A percentile compares a stretch with the other conserved stretches of the same genome.
Conservation (phyloP, 1,284 basidiomycete species). For the Mycosarcoma maydis region DNA sequence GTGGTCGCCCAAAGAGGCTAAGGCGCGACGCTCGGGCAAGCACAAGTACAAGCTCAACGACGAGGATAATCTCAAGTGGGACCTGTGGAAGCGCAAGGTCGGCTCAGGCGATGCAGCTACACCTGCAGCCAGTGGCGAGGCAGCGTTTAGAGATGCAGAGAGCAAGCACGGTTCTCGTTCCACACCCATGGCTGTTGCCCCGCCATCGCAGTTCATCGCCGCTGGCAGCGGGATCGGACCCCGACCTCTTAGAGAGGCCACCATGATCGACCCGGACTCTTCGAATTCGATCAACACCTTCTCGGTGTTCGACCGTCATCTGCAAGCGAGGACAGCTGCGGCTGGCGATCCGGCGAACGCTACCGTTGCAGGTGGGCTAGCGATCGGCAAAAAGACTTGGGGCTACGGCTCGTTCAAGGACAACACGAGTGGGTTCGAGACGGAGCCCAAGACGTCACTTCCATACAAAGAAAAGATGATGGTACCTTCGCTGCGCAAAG, state of each 20-base stretch:
- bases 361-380: slow-evolving; percentile 11
- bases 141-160: background rate
- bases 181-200: slow-evolving; percentile 45
- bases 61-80: slow-evolving; percentile 55
- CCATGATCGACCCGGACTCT: slow-evolving; percentile 40
- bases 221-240: slow-evolving; percentile 41
- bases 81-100: slow-evolving; percentile 47
- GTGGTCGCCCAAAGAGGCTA: slow-evolving; percentile 44
- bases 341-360: background rate
- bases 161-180: slow-evolving; percentile 24
- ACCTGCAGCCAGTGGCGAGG: background rate
- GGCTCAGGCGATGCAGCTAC: slow-evolving; percentile 9
- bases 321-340: slow-evolving; percentile 13
- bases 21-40: slow-evolving; percentile 40
- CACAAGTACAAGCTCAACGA: slow-evolving; percentile 49
- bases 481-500: slow-evolving; percentile 62
- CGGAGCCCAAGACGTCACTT: slow-evolving; percentile 64
- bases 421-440: slow-evolving; percentile 51
- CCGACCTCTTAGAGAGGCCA: slow-evolving; percentile 33
- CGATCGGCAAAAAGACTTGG: slow-evolving; percentile 38
- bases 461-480: slow-evolving; percentile 64
- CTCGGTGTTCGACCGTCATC: slow-evolving; percentile 28
- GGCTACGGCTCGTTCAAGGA: slow-evolving; percentile 51
- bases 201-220: slow-evolving; percentile 39
- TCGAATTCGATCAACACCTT: slow-evolving; percentile 19